These are phyloP conservation scores for Acer campestre DNA, from an alignment of 345 rosid genomes.

Conservation along the genomic window DNA sequence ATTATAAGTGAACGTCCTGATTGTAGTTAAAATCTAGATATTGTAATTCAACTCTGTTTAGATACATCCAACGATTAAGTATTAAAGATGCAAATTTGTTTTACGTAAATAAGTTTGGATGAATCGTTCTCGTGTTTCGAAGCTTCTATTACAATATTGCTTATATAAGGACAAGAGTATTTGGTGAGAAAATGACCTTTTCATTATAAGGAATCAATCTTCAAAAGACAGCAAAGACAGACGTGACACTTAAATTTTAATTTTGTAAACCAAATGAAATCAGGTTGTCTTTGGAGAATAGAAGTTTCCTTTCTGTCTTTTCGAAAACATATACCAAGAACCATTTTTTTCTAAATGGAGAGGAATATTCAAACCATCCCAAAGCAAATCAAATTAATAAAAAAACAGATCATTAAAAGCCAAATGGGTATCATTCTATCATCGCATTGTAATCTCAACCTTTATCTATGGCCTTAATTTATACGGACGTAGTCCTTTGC, in stretches of 20 bases:
- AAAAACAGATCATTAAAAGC: constrained; percentile 3
- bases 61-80: too few species aligned
- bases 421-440: not conserved
- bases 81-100: too few species aligned
- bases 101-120: too few species aligned
- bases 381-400: not conserved
- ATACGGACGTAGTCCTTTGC: not conserved
- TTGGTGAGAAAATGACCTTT: constrained; percentile 33
- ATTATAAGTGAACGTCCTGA: not conserved
- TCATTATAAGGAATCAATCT: constrained; percentile 16
- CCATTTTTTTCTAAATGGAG: not conserved
- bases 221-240: constrained; percentile 15
- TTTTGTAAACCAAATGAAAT: not conserved
- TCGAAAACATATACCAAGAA: not conserved
- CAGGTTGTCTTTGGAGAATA: not conserved
- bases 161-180: constrained; percentile 9
- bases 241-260: not conserved
- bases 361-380: constrained; percentile 16
- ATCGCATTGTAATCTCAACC: constrained; percentile 36
- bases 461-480: not conserved
- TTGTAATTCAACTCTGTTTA: too few species aligned
- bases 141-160: constrained; percentile 15
- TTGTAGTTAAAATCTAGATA: too few species aligned
- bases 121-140: not conserved
- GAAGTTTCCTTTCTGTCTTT: constrained; percentile 15